Evolutionary conservation across 192 early-diverging fungal genomes (phyloP), one percentile per base, ranked within the genome.

Genomic region (Linnemannia zychae): DNA sequence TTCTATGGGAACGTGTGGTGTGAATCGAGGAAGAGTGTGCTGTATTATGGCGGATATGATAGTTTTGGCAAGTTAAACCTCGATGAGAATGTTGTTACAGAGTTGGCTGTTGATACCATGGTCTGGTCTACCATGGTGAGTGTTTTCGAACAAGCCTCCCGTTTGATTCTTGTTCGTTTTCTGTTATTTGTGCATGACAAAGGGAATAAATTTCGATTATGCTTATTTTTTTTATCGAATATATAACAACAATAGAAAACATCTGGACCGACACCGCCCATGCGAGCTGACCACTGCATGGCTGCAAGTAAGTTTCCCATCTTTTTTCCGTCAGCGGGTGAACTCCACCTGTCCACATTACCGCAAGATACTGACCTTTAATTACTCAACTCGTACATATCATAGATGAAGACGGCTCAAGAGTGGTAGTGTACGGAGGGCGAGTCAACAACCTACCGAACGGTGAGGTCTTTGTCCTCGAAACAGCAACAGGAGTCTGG

Each of bases 11-110:
- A 6, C 33, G 71, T 72, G 7, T 50, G 47, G 71, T 50, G 44
- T 17, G 28, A 7, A 47, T 44, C 38, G 12, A 31, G 24, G 24
- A 49, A 49, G 71, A 72, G 71, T 17, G 44, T 72, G 12, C 16
- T 72, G 16, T 72, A 72, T 28, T 72, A 18, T 17, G 71, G 71
- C 48, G 71, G 71, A 1, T 72, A 72, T 15, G 18, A 72, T 13
- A 3, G 9, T n/a, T 4, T 17, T 38, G 22, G 2, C 47, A 2
- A 33, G 40, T 20, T 13, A 18, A 44, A 44, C 40, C 67, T 9
- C 9, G 17, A 20, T 1, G 36, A 36, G 22, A 69, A 37, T 40
- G 38, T 69, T 40, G n/a, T 69, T 24, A n/a, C 67, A 9, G 36
- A 69, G 37, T n/a, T 69, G 9, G 22, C 37, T 1, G 36, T 40